phyloP scores from a whole-genome alignment of 345 rosid genomes.

The Nephelium lappaceum region DNA sequence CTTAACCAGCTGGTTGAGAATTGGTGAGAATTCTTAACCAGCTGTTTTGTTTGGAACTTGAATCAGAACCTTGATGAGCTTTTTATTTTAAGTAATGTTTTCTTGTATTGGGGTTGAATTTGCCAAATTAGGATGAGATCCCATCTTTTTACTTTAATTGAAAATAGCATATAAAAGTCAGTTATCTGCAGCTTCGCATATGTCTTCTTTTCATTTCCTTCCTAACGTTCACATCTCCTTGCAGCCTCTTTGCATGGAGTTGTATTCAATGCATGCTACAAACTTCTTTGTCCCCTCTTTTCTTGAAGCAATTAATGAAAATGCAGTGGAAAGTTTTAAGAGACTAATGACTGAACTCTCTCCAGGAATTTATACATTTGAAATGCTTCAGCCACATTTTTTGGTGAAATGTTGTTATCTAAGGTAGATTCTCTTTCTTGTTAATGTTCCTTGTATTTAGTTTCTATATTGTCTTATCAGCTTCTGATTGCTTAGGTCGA shows the following conservation, averaged over 20 bases:
- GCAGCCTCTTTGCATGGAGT: slow-evolving; percentile 80
- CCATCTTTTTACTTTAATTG: background rate
- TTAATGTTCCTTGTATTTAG: slow-evolving; percentile 25
- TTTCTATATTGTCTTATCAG: slow-evolving; percentile 41
- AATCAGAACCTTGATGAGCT: no score
- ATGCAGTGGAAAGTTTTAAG: slow-evolving; percentile 63
- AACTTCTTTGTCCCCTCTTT: slow-evolving; percentile 77
- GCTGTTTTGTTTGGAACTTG: no score
- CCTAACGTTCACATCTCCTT: slow-evolving; percentile 20
- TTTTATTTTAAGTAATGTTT: background rate
- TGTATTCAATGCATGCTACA: slow-evolving; percentile 57
- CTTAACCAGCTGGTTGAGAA: no score
- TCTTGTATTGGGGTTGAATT: background rate
- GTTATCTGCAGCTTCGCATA: background rate
- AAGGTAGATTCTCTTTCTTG: slow-evolving; percentile 54
- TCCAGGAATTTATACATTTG: slow-evolving; percentile 75
- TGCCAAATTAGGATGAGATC: slow-evolving; percentile 1
- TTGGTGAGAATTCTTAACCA: no score
- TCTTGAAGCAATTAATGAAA: slow-evolving; percentile 58
- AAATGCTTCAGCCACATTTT: slow-evolving; percentile 75
- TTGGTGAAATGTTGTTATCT: slow-evolving; percentile 60
- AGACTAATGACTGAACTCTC: slow-evolving; percentile 60
- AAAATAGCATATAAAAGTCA: background rate
- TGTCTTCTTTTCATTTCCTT: background rate
- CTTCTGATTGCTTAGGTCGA: slow-evolving; percentile 72